A percentile compares a stretch with the other conserved stretches of the same genome.
Evolutionary conservation across 2,329 filamentous ascomycete genomes (phyloP).

Genomic region (Talaromyces funiculosus): DNA sequence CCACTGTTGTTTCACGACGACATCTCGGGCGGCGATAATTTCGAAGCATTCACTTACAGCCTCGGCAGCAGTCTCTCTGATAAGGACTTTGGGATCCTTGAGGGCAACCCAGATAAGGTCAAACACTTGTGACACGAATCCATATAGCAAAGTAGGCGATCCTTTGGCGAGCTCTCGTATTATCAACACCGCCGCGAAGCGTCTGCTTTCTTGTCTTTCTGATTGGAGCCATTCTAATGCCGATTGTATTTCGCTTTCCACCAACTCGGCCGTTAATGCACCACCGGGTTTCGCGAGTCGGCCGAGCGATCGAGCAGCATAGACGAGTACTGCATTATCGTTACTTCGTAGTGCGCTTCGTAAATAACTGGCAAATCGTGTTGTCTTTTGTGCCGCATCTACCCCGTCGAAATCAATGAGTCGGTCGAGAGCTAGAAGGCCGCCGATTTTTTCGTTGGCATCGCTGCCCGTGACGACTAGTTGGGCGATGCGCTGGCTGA

Average conservation of each 20-base stretch:
- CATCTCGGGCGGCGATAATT: slow-evolving; percentile 89
- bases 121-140: slow-evolving; percentile 90
- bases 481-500: slow-evolving; percentile 60
- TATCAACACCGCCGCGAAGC: slow-evolving; percentile 88
- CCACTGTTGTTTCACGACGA: slow-evolving; percentile 78
- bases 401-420: slow-evolving; percentile 96
- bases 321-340: slow-evolving; percentile 84
- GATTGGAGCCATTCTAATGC: slow-evolving; percentile 96
- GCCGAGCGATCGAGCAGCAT: slow-evolving; percentile 81
- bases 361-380: slow-evolving; percentile 85
- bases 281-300: slow-evolving; percentile 88
- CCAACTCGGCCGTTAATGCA: slow-evolving; percentile 87
- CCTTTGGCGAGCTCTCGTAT: slow-evolving; percentile 86
- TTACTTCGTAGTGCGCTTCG: slow-evolving; percentile 83
- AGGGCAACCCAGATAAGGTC: slow-evolving; percentile 95
- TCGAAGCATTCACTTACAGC: slow-evolving; percentile 93
- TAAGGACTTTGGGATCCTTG: slow-evolving; percentile 82
- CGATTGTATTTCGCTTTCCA: slow-evolving; percentile 94
- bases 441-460: slow-evolving; percentile 81
- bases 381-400: slow-evolving; percentile 88
- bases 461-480: slow-evolving; percentile 83
- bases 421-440: slow-evolving; percentile 83
- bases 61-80: slow-evolving; percentile 85
- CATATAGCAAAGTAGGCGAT: slow-evolving; percentile 91
- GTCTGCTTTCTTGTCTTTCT: slow-evolving; percentile 84